phyloP scores from a whole-genome alignment of 2,329 filamentous ascomycete genomes.

The Cercospora zeina region DNA sequence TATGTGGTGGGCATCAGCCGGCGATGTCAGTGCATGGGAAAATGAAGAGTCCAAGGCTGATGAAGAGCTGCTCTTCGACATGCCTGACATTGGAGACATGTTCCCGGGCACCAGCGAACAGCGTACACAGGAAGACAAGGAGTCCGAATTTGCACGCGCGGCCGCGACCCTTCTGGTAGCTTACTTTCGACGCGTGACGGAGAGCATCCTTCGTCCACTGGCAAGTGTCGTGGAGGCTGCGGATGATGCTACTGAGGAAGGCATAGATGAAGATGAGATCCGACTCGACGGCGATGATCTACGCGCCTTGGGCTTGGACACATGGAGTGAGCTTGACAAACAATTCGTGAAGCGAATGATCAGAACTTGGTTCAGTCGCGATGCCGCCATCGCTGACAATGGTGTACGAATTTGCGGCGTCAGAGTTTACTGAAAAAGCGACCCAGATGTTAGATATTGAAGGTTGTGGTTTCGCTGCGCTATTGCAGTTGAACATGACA shows the following conservation, averaged over 20 bases:
- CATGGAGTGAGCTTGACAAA: conserved; percentile 72
- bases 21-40: conserved; percentile 63
- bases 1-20: conserved; percentile 88
- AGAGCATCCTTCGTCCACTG: conserved; percentile 62
- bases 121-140: conserved; percentile 19
- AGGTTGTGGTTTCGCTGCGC: too few relatives aligned
- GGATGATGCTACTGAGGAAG: conserved; percentile 43
- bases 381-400: conserved; percentile 70
- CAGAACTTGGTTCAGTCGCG: conserved; percentile 64
- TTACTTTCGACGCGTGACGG: conserved; percentile 77
- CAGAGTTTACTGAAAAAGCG: conserved; percentile 30
- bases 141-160: conserved; percentile 25
- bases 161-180: conserved; percentile 72
- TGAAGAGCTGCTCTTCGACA: conserved; percentile 46
- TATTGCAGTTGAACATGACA: too few relatives aligned
- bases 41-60: conserved; percentile 57
- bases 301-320: conserved; percentile 71
- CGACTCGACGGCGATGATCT: conserved; percentile 64
- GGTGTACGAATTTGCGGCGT: conserved; percentile 65
- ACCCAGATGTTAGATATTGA: too few relatives aligned
- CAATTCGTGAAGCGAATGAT: conserved; percentile 65
- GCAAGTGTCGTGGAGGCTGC: conserved; percentile 61
- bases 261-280: conserved; percentile 43
- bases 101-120: conserved; percentile 21
- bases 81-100: conserved; percentile 39